Conservation (phyloP, 106 monocot genomes). For the Apostasia shenzhenica region DNA sequence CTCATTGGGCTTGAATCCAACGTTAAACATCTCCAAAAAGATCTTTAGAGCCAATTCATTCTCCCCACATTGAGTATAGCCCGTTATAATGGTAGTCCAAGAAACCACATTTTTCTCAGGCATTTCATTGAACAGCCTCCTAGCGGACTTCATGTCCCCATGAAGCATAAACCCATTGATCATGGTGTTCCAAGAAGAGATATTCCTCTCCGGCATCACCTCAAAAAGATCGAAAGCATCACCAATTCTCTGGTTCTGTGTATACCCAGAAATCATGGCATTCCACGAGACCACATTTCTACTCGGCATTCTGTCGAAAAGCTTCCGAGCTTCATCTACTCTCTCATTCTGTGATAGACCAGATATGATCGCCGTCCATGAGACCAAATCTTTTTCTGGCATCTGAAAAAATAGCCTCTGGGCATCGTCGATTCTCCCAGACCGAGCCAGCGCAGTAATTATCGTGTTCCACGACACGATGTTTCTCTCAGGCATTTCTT, state of each 20-base stretch:
- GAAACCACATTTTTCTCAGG: conserved; percentile 39
- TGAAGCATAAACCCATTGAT: conserved; percentile 59
- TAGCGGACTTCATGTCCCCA: conserved; percentile 19
- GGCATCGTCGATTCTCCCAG: conserved; percentile 23
- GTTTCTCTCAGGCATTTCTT: conserved; percentile 38
- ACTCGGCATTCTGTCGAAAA: conserved; percentile 51
- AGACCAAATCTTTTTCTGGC: conserved; percentile 42
- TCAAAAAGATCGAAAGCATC: conserved; percentile 38
- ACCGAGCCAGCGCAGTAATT: conserved; percentile 27
- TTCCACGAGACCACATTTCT: conserved; percentile 56
- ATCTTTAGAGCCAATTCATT: conserved; percentile 45
- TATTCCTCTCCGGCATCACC: conserved; percentile 46
- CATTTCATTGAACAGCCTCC: conserved; percentile 38
- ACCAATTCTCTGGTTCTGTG: conserved; percentile 36
- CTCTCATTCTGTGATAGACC: conserved; percentile 36
- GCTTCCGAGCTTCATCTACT: conserved; percentile 25
- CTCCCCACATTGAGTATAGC: conserved; percentile 35
- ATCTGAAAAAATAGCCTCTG: conserved; percentile 21
- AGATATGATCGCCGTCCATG: conserved; percentile 48
- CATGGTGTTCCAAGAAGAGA: conserved; percentile 65
- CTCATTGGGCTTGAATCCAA: conserved; percentile 35
- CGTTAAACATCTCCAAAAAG: conserved; percentile 33
- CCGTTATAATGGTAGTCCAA: conserved; percentile 57
- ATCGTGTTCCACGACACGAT: conserved; percentile 55
- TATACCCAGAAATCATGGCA: conserved; percentile 52